phyloP scores from a whole-genome alignment of 2,329 filamentous ascomycete species.

The Teratosphaeria viscida region DNA sequence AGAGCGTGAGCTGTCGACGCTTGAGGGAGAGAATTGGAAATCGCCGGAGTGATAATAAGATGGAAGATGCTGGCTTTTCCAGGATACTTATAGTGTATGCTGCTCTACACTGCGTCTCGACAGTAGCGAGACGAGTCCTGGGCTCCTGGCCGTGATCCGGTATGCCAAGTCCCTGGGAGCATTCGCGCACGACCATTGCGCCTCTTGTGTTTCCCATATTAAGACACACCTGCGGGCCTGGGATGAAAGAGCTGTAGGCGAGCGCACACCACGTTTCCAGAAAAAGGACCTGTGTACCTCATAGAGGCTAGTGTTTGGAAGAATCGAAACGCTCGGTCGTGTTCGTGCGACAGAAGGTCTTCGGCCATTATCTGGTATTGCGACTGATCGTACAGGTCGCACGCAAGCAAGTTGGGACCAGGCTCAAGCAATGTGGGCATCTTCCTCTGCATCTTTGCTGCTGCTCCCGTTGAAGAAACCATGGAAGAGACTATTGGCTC shows the following conservation, averaged over 20 bases:
- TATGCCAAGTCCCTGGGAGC: neutral
- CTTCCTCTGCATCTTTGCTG: neutral
- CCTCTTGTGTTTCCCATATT: neutral
- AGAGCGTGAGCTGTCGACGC: neutral
- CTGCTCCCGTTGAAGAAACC: neutral
- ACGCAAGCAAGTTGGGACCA: neutral
- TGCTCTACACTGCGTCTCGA: neutral
- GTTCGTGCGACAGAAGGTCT: neutral
- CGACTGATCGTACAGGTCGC: neutral
- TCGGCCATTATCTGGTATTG: neutral
- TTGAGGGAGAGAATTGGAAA: neutral
- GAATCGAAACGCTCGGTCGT: neutral
- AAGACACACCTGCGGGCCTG: neutral
- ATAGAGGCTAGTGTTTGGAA: neutral
- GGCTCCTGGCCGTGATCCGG: neutral
- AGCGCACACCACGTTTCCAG: neutral
- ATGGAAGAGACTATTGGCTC: too few species aligned
- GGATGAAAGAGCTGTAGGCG: neutral
- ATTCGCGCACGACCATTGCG: neutral
- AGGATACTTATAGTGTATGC: neutral
- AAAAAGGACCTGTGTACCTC: neutral
- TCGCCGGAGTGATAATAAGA: neutral
- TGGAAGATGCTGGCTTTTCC: neutral
- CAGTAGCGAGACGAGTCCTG: neutral
- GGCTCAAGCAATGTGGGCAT: too few species aligned